Evolutionary conservation across 2,329 filamentous ascomycete species (phyloP).

Genomic region (Trichoderma lentiforme): DNA sequence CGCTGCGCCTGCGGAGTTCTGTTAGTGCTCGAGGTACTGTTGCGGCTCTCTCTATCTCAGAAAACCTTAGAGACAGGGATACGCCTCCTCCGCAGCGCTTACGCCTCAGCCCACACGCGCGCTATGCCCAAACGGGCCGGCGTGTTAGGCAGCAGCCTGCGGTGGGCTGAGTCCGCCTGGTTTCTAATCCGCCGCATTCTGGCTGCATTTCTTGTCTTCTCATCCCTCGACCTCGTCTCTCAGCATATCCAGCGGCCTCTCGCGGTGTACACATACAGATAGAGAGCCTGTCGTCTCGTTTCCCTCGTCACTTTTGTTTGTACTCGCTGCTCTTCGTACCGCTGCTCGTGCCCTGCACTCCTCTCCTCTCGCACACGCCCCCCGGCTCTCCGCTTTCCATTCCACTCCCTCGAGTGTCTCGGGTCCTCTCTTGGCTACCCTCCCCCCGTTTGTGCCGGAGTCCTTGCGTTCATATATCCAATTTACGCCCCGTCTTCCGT

Average conservation of each 20-base stretch:
- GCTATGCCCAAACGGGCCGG: slow-evolving; percentile 19
- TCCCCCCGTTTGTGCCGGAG: slow-evolving; percentile 11
- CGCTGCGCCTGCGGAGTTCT: neutral
- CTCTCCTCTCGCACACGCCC: neutral
- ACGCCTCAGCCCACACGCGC: slow-evolving; percentile 19
- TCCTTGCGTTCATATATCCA: slow-evolving; percentile 18
- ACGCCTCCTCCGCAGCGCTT: slow-evolving; percentile 18
- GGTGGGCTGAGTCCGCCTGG: slow-evolving; percentile 22
- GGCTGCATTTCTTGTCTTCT: slow-evolving; percentile 9
- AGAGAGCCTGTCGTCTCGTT: neutral
- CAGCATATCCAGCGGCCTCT: neutral
- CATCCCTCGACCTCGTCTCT: neutral
- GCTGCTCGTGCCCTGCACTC: neutral
- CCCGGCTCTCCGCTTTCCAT: slow-evolving; percentile 3
- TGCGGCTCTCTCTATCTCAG: neutral
- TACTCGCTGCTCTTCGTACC: neutral
- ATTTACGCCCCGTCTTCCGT: slow-evolving; percentile 15
- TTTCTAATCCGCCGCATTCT: slow-evolving; percentile 21
- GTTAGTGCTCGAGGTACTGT: slow-evolving; percentile 17
- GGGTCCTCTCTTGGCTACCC: neutral
- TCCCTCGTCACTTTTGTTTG: neutral
- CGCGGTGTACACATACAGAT: neutral
- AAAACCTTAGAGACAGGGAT: slow-evolving; percentile 19
- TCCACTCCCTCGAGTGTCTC: slow-evolving; percentile 12
- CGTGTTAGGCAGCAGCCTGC: slow-evolving; percentile 26